Percentiles rank a stretch among this genome's conserved stretches.
phyloP scores from a whole-genome alignment of 1,284 basidiomycete genomes.

The Phaffia rhodozyma region DNA sequence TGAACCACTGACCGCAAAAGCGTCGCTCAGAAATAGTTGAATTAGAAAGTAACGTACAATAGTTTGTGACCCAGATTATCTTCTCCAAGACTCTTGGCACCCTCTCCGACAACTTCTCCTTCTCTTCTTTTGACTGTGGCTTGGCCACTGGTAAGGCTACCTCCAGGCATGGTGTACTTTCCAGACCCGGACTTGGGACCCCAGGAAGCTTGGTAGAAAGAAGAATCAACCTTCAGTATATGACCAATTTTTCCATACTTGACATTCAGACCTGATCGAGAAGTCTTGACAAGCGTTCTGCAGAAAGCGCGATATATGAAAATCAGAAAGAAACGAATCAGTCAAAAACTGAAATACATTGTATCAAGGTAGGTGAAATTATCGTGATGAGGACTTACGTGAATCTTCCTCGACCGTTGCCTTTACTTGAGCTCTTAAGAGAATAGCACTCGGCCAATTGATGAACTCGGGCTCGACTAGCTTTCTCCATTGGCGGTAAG shows the following conservation, averaged over 20 bases:
- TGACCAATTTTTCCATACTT: constrained; percentile 50
- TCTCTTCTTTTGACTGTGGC: constrained; percentile 28
- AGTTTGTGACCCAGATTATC: constrained; percentile 36
- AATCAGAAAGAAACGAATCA: neutral
- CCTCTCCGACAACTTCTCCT: constrained; percentile 33
- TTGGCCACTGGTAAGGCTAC: constrained; percentile 2
- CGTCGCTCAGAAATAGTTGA: neutral
- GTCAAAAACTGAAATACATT: neutral
- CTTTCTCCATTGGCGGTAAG: constrained; percentile 64
- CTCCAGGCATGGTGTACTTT: constrained; percentile 14
- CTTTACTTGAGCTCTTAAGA: constrained; percentile 63
- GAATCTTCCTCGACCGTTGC: constrained; percentile 47
- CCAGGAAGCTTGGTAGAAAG: constrained; percentile 33
- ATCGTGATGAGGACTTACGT: constrained; percentile 27
- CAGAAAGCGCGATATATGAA: constrained; percentile 28
- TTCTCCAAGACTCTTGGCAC: constrained; percentile 31
- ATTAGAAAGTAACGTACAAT: constrained; percentile 21
- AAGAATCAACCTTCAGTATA: constrained; percentile 37
- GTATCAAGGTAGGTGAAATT: neutral
- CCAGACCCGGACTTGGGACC: constrained; percentile 11
- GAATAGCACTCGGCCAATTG: constrained; percentile 61
- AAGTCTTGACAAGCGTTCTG: constrained; percentile 58
- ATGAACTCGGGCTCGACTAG: constrained; percentile 57
- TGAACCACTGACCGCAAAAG: neutral
- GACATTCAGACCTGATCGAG: constrained; percentile 43